Evolutionary conservation across 2,329 filamentous ascomycete species (phyloP).

Genomic region (Colletotrichum sp.): DNA sequence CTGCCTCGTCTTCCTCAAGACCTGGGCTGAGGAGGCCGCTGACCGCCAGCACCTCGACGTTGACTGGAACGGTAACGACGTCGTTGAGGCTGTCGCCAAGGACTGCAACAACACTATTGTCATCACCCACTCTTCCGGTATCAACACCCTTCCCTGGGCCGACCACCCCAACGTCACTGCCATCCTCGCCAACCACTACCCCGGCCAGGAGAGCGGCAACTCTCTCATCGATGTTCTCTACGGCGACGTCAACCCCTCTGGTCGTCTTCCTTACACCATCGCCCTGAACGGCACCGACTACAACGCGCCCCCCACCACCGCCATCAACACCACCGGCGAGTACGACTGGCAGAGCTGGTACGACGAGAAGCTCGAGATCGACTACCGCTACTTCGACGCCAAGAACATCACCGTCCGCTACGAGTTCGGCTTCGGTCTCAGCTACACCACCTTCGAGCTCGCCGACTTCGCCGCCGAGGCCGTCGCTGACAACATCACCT

Average conservation of each 20-base stretch:
- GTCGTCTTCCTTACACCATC: conserved; percentile 76
- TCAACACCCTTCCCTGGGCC: conserved; percentile 60
- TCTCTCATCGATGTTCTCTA: conserved; percentile 72
- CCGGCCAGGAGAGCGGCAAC: conserved; percentile 74
- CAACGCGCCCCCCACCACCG: conserved; percentile 44
- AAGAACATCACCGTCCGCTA: conserved; percentile 64
- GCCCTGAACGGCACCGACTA: conserved; percentile 58
- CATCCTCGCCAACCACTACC: conserved; percentile 72
- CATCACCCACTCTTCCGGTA: conserved; percentile 73
- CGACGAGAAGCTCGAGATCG: conserved; percentile 69
- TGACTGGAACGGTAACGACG: conserved; percentile 66
- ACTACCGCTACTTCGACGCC: conserved; percentile 71
- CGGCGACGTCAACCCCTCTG: conserved; percentile 71
- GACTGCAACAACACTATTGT: conserved; percentile 61
- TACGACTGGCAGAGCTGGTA: conserved; percentile 55
- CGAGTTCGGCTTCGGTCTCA: conserved; percentile 74
- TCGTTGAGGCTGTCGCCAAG: conserved; percentile 20
- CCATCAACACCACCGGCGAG: conserved; percentile 38
- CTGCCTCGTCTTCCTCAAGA: conserved; percentile 70
- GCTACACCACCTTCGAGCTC: conserved; percentile 69
- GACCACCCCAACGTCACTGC: conserved; percentile 70
- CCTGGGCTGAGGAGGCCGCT: conserved; percentile 70
- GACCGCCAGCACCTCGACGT: conserved; percentile 60
- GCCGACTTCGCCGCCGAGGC: conserved; percentile 32
- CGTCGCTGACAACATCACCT: conserved; percentile 27